Base-by-base conservation (phyloP, 768 basidiomycete genomes). In the Amyloporia xantha region DNA sequence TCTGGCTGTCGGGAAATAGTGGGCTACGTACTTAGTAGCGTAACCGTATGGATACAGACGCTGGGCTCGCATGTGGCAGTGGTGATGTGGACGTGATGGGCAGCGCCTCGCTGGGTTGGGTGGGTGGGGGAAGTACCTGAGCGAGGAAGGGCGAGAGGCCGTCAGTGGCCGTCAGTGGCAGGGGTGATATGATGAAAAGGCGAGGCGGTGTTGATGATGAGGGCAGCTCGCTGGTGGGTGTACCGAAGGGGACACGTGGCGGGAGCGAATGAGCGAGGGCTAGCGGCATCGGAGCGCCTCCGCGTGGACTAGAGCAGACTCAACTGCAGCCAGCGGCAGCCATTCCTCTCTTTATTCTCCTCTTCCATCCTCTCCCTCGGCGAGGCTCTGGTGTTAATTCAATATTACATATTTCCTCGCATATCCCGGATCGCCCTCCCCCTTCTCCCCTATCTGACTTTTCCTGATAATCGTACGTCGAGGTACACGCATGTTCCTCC, bases 281-380 rank as follows among this genome's bases (percentile, higher is more conserved):
- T 39, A 39, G 38, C 38, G 38, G 38, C 9, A 39, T 39, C 38
- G 38, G 38, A 39, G 38, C 38, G 38, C 38, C 38, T 35, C 33
- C n/a, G 33, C n/a, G n/a, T n/a, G n/a, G n/a, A n/a, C 38, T 39
- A 39, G 38, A 13, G 38, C 20, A 9, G 33, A n/a, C 33, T 9
- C 9, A 9, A 35, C 9, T 9, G 33, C 33, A 35, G 9, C n/a
- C n/a, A 9, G 33, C n/a, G n/a, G n/a, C n/a, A n/a, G n/a, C n/a
- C n/a, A n/a, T n/a, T n/a, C n/a, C n/a, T 20, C 19, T 19, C 39
- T 20, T 40, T 40, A 20, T 40, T 20, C 9, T 20, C 9, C 41
- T 9, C 41, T 9, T 17, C 41, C 19, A 21, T 23, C 23, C 41
- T 42, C 41, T 26, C 7, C 21, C 24, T 19, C 41, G 23, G 19